Percentiles rank a stretch among this genome's conserved stretches.
Evolutionary conservation across 2,329 filamentous ascomycete genomes (phyloP).

Genomic region (Xylaria sp.): DNA sequence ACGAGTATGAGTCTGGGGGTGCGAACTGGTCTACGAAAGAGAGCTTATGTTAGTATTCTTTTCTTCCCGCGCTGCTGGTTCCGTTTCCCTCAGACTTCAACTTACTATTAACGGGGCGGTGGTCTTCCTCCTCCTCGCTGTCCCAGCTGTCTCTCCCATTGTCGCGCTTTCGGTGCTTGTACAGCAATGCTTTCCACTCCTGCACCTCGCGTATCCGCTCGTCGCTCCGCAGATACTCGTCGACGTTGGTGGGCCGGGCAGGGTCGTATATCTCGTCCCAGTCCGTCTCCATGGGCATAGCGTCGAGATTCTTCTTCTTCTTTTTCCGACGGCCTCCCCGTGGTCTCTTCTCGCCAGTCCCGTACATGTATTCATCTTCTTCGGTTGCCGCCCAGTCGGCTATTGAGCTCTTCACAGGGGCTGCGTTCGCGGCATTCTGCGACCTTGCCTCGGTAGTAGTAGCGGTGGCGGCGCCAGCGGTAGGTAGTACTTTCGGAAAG

Average conservation of each 20-base stretch:
- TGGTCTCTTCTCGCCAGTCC: constrained; percentile 71
- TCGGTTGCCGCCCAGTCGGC: constrained; percentile 83
- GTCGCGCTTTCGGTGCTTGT: constrained; percentile 72
- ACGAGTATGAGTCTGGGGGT: constrained; percentile 66
- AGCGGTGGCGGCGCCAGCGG: constrained; percentile 38
- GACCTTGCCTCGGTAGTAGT: constrained; percentile 20
- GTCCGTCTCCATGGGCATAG: constrained; percentile 70
- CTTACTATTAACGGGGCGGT: constrained; percentile 47
- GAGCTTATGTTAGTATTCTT: constrained; percentile 34
- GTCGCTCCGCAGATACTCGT: constrained; percentile 85
- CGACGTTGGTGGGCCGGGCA: constrained; percentile 81
- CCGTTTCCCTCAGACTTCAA: constrained; percentile 41
- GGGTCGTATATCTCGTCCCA: constrained; percentile 96
- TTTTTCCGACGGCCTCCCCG: constrained; percentile 83
- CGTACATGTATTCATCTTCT: constrained; percentile 85
- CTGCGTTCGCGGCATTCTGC: constrained; percentile 38
- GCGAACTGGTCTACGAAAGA: constrained; percentile 66
- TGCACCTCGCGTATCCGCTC: constrained; percentile 82
- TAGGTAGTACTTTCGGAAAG: constrained; percentile 61
- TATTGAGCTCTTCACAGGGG: constrained; percentile 72
- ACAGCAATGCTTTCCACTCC: constrained; percentile 87
- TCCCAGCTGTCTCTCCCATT: constrained; percentile 55
- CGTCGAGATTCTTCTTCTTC: constrained; percentile 72
- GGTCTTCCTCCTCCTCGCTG: constrained; percentile 49
- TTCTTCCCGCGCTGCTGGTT: not conserved